Base-by-base conservation (phyloP, 805 yeast genomes). In the Torulaspora maleeae region DNA sequence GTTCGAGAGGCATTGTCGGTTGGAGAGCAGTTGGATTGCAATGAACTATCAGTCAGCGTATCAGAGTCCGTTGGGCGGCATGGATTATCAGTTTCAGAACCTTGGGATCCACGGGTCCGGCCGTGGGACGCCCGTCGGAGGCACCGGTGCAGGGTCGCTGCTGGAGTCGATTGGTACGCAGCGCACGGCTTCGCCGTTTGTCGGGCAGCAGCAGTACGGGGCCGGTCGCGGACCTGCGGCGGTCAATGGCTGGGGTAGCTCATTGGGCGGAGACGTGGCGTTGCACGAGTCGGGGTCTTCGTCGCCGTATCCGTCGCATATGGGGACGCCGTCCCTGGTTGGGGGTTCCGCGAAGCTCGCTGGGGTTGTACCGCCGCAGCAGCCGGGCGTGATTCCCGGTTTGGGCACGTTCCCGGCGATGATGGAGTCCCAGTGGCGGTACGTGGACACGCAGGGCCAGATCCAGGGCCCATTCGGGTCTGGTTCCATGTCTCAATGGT, bases 401-500 rank as follows among this genome's bases (percentile, higher is more conserved):
- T 19, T 10, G n/a, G 35, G 35, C 3, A 35, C 19, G 13, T 27
- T 51, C 41, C 52, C 52, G 13, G 33, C 62, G 1, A 67, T 74
- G 4, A 67, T 63, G 32, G 64, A 69, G 43, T 74, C 83, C 45
- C 71, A 73, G 41, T 88, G 96, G 96, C 69, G 71, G 44, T 88
- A 88, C 63, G 68, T 82, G 41, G 96, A 88, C 62, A 77, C 85
- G 0, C 67, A 73, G 42, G 86, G 85, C 9, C 72, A 68, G 39
- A 78, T 79, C 44, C 95, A 86, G 63, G 96, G 96, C n/a, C 96
- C 96, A 2, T 88, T 87, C 66, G 73, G 74, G 32, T 85, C 91
- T 2, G 62, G 66, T 28, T 67, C 77, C 64, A 88, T 88, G 96
- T 87, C 84, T 53, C 79, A 73, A 40, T 88, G 96, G 96, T 78